Percentiles rank a stretch among this genome's conserved stretches.
These are phyloP conservation scores for Phycomyces blakesleeanus DNA, from an alignment of 192 early-diverging fungal species.

Conservation along the genomic window DNA sequence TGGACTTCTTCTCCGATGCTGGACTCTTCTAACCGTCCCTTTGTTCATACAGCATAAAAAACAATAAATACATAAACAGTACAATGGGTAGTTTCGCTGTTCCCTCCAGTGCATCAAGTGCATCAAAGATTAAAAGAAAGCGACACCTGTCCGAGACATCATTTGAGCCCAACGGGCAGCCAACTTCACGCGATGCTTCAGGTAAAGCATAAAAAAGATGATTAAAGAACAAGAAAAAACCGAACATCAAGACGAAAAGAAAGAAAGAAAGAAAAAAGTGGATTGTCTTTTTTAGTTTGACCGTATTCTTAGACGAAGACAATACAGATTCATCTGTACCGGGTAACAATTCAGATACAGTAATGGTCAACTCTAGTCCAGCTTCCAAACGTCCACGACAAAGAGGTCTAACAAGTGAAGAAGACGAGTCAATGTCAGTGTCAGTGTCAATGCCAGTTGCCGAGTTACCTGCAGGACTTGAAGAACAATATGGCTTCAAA, in stretches of 20 bases:
- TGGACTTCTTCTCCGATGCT: not conserved
- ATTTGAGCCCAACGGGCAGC: conserved; percentile 5
- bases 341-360: not conserved
- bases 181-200: conserved; percentile 16
- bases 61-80: no score
- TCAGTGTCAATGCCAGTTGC: not conserved
- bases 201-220: not conserved
- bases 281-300: not conserved
- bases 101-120: conserved; percentile 1
- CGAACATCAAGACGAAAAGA: no score
- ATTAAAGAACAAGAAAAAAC: no score
- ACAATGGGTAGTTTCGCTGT: conserved; percentile 6
- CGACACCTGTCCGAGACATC: not conserved
- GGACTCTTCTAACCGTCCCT: not conserved
- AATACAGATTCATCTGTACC: not conserved
- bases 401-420: conserved; percentile 9
- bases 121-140: conserved; percentile 1
- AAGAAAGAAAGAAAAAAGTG: not conserved
- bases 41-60: not conserved
- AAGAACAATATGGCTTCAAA: conserved; percentile 15
- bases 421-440: conserved; percentile 1
- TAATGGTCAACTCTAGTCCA: not conserved
- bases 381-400: conserved; percentile 7
- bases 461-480: conserved; percentile 11
- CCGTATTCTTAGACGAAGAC: conserved; percentile 12